These are phyloP conservation scores for Nematocida parisii DNA, from an alignment of 371 early-diverging fungal species.

Conservation along the genomic window DNA sequence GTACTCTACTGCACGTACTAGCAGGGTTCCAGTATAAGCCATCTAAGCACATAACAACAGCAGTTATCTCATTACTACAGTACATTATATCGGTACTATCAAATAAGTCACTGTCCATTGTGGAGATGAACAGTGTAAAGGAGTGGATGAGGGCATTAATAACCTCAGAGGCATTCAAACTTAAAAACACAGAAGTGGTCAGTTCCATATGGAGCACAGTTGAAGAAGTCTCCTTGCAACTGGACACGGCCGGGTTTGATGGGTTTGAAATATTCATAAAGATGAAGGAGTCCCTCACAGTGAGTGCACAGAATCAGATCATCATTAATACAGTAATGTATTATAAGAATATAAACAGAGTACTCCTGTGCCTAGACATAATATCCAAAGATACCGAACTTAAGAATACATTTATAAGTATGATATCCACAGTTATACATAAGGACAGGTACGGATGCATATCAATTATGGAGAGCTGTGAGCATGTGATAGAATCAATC, in stretches of 20 bases:
- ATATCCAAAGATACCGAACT: background rate
- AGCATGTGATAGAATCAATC: conserved; percentile 44
- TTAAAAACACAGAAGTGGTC: conserved; percentile 10
- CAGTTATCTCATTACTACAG: conserved; percentile 24
- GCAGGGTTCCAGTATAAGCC: conserved; percentile 31
- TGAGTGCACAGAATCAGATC: background rate
- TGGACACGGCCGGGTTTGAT: conserved; percentile 37
- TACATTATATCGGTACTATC: background rate
- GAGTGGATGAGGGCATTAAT: conserved; percentile 7
- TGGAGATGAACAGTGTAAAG: conserved; percentile 6
- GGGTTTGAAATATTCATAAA: conserved; percentile 52
- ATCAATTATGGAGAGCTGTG: conserved; percentile 41
- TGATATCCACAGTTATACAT: conserved; percentile 5
- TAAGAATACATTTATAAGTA: background rate
- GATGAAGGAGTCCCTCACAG: conserved; percentile 28
- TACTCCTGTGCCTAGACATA: conserved; percentile 51
- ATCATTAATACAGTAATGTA: conserved; percentile 31
- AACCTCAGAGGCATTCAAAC: conserved; percentile 15
- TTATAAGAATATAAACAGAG: conserved; percentile 55
- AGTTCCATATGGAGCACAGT: conserved; percentile 9
- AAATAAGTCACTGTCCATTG: background rate
- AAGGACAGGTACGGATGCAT: conserved; percentile 20
- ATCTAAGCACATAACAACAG: conserved; percentile 8
- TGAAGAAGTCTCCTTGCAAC: conserved; percentile 14
- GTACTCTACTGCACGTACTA: conserved; percentile 3